phyloP scores from a whole-genome alignment of 1,284 basidiomycete genomes.

The Sporisorium graminicola region DNA sequence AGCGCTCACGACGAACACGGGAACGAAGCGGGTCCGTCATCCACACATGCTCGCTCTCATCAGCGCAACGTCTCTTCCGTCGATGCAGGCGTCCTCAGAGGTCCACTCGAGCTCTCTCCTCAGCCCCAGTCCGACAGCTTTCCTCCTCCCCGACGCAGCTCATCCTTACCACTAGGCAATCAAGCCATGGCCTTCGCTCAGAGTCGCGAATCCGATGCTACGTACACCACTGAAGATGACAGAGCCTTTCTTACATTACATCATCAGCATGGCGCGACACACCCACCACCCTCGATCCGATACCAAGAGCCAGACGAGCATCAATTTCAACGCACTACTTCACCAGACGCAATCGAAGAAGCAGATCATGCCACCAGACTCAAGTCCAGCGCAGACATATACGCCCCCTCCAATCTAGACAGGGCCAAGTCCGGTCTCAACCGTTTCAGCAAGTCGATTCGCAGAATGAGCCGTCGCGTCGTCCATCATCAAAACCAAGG shows the following conservation, averaged over 20 bases:
- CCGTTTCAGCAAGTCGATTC: conserved; percentile 70
- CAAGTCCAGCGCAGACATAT: conserved; percentile 52
- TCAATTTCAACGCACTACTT: conserved; percentile 26
- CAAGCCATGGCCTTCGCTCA: conserved; percentile 18
- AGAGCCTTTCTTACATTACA: conserved; percentile 38
- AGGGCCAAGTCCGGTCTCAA: conserved; percentile 48
- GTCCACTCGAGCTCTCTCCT: conserved; percentile 34
- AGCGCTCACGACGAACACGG: background rate
- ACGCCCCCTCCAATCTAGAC: conserved; percentile 28
- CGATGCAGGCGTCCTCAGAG: conserved; percentile 40
- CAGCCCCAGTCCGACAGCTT: background rate
- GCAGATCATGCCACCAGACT: conserved; percentile 10
- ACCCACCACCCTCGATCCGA: conserved; percentile 4
- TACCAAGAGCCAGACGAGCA: conserved; percentile 21
- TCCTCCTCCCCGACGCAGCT: conserved; percentile 22
- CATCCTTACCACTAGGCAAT: conserved; percentile 17
- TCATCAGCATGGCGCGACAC: conserved; percentile 22
- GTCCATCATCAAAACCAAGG: conserved; percentile 75
- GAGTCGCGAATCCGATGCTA: conserved; percentile 32
- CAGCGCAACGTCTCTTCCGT: conserved; percentile 30
- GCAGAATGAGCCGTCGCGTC: conserved; percentile 83
- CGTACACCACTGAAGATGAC: conserved; percentile 35
- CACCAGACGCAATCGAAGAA: conserved; percentile 40
- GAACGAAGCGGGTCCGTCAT: background rate
- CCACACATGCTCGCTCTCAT: conserved; percentile 13